Evolutionary conservation across 345 rosid genomes (phyloP).

Genomic region (Cardamine occulta): DNA sequence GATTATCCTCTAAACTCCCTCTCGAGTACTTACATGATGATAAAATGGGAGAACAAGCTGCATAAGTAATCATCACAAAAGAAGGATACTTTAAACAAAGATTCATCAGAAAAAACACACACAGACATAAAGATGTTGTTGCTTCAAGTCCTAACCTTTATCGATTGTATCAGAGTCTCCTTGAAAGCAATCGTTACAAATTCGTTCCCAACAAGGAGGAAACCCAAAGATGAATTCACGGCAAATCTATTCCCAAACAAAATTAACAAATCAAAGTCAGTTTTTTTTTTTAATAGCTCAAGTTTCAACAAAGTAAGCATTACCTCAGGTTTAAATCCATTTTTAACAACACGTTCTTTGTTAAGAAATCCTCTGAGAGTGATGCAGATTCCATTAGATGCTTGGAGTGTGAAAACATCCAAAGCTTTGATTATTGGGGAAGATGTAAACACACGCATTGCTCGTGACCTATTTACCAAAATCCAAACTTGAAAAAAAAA

Average conservation of each 20-base stretch:
- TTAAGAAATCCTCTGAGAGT: constrained; percentile 63
- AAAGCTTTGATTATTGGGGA: constrained; percentile 66
- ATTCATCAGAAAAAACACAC: constrained; percentile 13
- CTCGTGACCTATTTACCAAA: constrained; percentile 45
- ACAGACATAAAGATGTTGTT: constrained; percentile 8
- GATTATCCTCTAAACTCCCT: constrained; percentile 3
- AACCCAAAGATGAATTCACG: constrained; percentile 72
- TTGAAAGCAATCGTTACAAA: constrained; percentile 43
- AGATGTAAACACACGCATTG: constrained; percentile 64
- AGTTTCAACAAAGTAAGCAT: not conserved
- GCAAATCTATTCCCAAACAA: constrained; percentile 51
- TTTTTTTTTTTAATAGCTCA: not conserved
- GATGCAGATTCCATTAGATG: constrained; percentile 68
- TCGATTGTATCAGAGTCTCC: constrained; percentile 26
- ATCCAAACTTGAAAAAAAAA: not conserved
- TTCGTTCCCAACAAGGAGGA: constrained; percentile 74
- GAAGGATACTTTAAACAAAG: not conserved
- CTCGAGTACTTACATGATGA: constrained; percentile 30
- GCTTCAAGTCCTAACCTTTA: constrained; percentile 38
- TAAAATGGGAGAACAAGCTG: constrained; percentile 32
- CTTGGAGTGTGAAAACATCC: constrained; percentile 67
- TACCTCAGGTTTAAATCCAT: constrained; percentile 75
- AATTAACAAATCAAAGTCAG: constrained; percentile 1
- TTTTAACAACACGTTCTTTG: constrained; percentile 46
- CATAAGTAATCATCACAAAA: constrained; percentile 20